Percentiles rank a stretch among this genome's conserved stretches.
These are phyloP conservation scores for Vitis cinerea DNA, from an alignment of 164 flowering plant species.

Conservation along the genomic window DNA sequence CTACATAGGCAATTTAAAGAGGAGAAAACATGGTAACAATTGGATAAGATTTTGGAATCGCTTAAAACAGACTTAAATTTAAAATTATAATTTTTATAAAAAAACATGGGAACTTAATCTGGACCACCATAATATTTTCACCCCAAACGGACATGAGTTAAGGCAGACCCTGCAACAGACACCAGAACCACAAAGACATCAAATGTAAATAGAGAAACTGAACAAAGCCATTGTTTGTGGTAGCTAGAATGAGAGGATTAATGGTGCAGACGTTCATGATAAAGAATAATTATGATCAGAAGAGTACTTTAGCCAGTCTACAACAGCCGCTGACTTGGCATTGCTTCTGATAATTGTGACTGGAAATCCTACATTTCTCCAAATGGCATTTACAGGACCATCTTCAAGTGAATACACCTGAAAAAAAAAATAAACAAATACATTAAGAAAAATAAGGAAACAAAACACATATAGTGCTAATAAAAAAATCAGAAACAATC, in stretches of 20 bases:
- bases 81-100: neutral
- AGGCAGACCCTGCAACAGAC: neutral
- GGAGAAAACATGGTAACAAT: neutral
- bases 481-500: too few species aligned
- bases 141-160: too few species aligned
- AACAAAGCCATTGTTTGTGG: neutral
- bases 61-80: neutral
- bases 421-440: conserved; percentile 6
- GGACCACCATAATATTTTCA: neutral
- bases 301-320: conserved; percentile 92
- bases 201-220: neutral
- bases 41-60: neutral
- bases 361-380: conserved; percentile 63
- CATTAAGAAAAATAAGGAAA: neutral
- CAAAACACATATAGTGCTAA: neutral
- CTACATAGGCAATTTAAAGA: neutral
- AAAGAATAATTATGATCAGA: neutral
- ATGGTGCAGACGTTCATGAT: neutral
- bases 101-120: neutral
- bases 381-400: conserved; percentile 68
- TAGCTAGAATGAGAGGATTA: neutral
- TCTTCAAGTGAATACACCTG: conserved; percentile 84
- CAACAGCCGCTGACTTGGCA: conserved; percentile 27
- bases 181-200: neutral
- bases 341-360: conserved; percentile 44